These are phyloP conservation scores for Candida tammaniensis DNA, from an alignment of 805 yeast species.

Conservation along the genomic window DNA sequence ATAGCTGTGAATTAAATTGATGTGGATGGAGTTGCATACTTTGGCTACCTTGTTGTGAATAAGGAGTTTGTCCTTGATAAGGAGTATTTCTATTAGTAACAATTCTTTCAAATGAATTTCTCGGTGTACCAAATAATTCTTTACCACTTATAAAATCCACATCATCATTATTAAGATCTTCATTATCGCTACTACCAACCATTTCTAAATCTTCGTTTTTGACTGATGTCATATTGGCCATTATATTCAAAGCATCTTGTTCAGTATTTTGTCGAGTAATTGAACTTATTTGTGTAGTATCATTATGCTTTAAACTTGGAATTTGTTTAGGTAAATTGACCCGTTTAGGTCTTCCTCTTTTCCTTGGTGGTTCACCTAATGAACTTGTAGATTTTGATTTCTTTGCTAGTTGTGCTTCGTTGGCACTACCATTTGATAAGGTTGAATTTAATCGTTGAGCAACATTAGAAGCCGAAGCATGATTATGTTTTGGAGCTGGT, in stretches of 20 bases:
- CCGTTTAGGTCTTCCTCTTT: slow-evolving; percentile 38
- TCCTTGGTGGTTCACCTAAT: slow-evolving; percentile 29
- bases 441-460: slow-evolving; percentile 26
- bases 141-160: slow-evolving; percentile 37
- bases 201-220: slow-evolving; percentile 37
- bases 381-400: slow-evolving; percentile 22
- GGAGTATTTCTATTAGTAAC: slow-evolving; percentile 12
- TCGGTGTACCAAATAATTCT: slow-evolving; percentile 41
- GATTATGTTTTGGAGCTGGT: slow-evolving; percentile 46
- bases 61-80: slow-evolving; percentile 16
- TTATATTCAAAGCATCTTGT: slow-evolving; percentile 36
- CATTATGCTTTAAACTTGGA: slow-evolving; percentile 29
- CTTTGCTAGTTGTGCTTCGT: slow-evolving; percentile 15
- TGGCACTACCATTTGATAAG: not conserved
- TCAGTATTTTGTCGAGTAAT: slow-evolving; percentile 38
- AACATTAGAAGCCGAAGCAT: slow-evolving; percentile 43
- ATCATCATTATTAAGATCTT: slow-evolving; percentile 22
- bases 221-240: slow-evolving; percentile 21
- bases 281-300: slow-evolving; percentile 32
- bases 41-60: slow-evolving; percentile 8
- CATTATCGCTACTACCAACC: slow-evolving; percentile 29
- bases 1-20: slow-evolving; percentile 2
- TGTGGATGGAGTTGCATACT: slow-evolving; percentile 7
- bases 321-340: slow-evolving; percentile 19
- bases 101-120: slow-evolving; percentile 34